A percentile compares a stretch with the other conserved stretches of the same genome.
phyloP scores from a whole-genome alignment of 371 early-diverging fungal species.

The Mortierella sp. region DNA sequence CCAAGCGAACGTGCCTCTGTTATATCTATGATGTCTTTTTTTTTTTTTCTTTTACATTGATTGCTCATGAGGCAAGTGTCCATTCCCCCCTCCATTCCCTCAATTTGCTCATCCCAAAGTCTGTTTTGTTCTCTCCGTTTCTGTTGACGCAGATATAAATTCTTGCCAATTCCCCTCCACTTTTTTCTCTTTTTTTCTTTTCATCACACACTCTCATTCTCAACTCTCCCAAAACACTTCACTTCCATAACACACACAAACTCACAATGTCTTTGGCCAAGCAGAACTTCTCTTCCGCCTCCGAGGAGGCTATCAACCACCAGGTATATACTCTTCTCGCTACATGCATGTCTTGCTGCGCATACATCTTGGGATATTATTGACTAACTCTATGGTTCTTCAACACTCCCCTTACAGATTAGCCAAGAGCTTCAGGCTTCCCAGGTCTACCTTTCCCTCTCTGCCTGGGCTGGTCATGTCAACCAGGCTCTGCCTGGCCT shows the following conservation, averaged over 20 bases:
- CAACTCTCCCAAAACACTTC: constrained; percentile 2
- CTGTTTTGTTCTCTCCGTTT: neutral
- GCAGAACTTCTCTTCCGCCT: constrained; percentile 72
- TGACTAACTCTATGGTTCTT: neutral
- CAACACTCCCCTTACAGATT: constrained; percentile 41
- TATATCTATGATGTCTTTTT: no score
- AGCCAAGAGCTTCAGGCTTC: constrained; percentile 76
- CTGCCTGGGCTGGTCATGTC: constrained; percentile 72
- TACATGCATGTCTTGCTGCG: neutral
- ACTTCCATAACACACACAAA: neutral
- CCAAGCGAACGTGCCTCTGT: neutral
- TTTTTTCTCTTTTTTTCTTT: constrained; percentile 1
- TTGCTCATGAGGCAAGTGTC: neutral
- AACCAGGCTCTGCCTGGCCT: constrained; percentile 76
- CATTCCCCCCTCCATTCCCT: no score
- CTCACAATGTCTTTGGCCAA: constrained; percentile 72
- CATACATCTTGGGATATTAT: neutral
- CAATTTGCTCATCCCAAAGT: neutral
- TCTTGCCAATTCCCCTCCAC: neutral
- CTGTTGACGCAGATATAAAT: constrained; percentile 5
- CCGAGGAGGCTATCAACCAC: constrained; percentile 75
- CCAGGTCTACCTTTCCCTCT: constrained; percentile 74
- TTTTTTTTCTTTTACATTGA: neutral
- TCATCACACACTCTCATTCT: neutral
- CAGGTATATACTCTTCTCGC: constrained; percentile 51